These are phyloP conservation scores for Mycena sp. DNA, from an alignment of 1,284 basidiomycete species.

Conservation along the genomic window DNA sequence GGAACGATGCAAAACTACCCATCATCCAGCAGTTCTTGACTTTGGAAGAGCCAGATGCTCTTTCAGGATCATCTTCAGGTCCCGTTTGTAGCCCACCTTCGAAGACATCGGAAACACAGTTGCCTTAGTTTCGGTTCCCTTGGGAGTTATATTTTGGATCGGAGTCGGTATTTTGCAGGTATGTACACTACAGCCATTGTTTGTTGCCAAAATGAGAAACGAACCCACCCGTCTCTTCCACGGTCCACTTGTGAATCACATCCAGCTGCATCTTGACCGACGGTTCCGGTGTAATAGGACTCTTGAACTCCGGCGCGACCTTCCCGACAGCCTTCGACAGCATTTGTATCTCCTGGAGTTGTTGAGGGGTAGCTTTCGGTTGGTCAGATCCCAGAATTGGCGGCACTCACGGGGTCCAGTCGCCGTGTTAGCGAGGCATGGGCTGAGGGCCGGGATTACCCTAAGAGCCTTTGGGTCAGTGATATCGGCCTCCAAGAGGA, in stretches of 20 bases:
- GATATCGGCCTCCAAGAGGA: constrained; percentile 45
- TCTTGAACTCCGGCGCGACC: constrained; percentile 39
- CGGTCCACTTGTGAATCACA: constrained; percentile 40
- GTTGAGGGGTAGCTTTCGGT: constrained; percentile 34
- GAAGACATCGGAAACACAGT: no score
- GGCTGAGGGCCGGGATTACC: constrained; percentile 41
- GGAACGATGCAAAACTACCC: not conserved
- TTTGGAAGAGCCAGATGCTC: constrained; percentile 11
- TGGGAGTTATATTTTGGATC: no score
- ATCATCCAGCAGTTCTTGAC: constrained; percentile 13
- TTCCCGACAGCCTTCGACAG: constrained; percentile 33
- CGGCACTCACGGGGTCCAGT: not conserved
- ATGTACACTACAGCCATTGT: constrained; percentile 51
- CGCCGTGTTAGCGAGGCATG: constrained; percentile 43
- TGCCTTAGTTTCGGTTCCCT: no score
- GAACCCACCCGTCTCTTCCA: constrained; percentile 45
- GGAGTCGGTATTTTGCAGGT: not conserved
- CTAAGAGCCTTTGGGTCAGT: constrained; percentile 38
- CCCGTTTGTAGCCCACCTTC: not conserved
- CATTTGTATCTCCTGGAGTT: constrained; percentile 25
- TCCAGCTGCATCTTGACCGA: constrained; percentile 44
- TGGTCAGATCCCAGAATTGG: not conserved
- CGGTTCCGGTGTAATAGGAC: constrained; percentile 43
- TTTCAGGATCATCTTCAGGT: not conserved
- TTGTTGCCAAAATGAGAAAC: constrained; percentile 48